Evolutionary conservation across 495 filamentous ascomycete genomes (phyloP).

Genomic region (Cercophora newfieldiana): DNA sequence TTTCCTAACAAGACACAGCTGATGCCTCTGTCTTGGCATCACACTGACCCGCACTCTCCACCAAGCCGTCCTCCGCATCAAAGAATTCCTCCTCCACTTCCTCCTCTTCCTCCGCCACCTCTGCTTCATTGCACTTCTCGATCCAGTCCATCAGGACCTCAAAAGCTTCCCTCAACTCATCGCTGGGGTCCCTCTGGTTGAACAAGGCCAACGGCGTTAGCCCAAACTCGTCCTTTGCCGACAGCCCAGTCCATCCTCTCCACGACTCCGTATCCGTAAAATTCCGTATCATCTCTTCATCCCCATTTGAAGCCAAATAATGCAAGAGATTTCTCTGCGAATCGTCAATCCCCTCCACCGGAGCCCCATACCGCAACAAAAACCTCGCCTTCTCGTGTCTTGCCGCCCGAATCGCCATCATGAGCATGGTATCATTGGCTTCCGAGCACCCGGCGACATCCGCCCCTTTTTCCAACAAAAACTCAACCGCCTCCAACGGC

Average conservation of each 20-base stretch:
- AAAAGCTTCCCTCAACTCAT: neutral
- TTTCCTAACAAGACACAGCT: too few species aligned
- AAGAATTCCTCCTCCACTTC: slow-evolving; percentile 13
- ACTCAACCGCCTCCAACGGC: neutral
- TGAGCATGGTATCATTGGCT: neutral
- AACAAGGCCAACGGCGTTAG: neutral
- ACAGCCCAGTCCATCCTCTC: neutral
- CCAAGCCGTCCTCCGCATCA: neutral
- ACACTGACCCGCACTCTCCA: too few species aligned
- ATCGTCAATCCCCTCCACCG: neutral
- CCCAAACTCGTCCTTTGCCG: neutral
- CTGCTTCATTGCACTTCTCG: neutral
- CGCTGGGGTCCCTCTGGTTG: neutral
- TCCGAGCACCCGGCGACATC: neutral
- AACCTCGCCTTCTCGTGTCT: neutral
- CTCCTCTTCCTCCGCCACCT: neutral
- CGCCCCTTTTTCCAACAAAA: neutral
- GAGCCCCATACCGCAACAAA: neutral
- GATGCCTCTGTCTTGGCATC: too few species aligned
- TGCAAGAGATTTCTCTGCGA: neutral
- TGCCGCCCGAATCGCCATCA: neutral
- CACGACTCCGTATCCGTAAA: neutral
- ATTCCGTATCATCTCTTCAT: neutral
- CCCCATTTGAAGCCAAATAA: neutral
- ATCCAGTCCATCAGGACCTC: neutral